Evolutionary conservation across 768 basidiomycete species (phyloP).

Genomic region (Suillus tomentosus): DNA sequence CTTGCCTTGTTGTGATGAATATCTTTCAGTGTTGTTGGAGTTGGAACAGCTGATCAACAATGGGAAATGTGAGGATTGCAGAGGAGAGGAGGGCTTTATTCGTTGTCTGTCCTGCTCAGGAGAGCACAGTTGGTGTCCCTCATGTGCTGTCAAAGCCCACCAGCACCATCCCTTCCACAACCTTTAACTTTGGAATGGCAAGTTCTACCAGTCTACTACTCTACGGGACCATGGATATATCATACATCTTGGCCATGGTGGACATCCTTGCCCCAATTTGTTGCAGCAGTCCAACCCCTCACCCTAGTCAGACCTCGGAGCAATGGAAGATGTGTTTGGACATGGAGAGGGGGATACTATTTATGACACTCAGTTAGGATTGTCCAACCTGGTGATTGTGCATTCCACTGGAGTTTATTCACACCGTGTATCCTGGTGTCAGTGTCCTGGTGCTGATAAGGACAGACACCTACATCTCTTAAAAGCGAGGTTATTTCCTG

Average conservation of each 20-base stretch:
- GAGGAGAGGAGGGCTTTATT: neutral
- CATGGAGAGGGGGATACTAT: neutral
- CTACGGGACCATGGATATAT: slow-evolving; percentile 23
- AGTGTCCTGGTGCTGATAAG: neutral
- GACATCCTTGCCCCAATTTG: slow-evolving; percentile 18
- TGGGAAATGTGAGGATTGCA: neutral
- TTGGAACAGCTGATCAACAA: neutral
- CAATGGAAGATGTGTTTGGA: neutral
- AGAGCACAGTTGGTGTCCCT: slow-evolving; percentile 7
- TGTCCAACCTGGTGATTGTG: slow-evolving; percentile 6
- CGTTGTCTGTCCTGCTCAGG: slow-evolving; percentile 9
- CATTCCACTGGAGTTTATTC: slow-evolving; percentile 10
- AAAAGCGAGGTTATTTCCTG: slow-evolving; percentile 13
- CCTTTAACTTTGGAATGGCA: slow-evolving; percentile 25
- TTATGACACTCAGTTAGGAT: neutral
- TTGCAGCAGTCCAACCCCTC: neutral
- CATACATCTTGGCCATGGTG: slow-evolving; percentile 25
- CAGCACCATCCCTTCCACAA: slow-evolving; percentile 17
- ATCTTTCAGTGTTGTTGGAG: slow-evolving; percentile 5
- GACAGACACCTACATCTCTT: slow-evolving; percentile 17
- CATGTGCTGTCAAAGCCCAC: slow-evolving; percentile 6
- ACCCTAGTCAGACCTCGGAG: neutral
- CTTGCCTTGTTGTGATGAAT: neutral
- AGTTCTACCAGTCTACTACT: slow-evolving; percentile 15
- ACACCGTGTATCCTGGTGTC: slow-evolving; percentile 5